Evolutionary conservation across 2,329 filamentous ascomycete genomes (phyloP).

Genomic region (Botryotinia narcissicola): DNA sequence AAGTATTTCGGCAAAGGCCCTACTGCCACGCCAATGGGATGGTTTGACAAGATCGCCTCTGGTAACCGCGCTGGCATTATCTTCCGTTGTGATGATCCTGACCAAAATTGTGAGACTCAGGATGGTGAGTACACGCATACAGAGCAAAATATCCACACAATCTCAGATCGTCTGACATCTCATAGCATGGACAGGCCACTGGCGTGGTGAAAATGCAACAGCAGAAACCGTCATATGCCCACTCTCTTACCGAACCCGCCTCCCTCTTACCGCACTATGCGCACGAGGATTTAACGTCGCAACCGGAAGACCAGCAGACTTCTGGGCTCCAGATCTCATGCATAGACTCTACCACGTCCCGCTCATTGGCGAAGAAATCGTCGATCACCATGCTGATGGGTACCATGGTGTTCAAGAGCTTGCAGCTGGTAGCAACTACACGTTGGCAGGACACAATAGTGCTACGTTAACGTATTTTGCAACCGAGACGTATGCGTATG

Average conservation of each 20-base stretch:
- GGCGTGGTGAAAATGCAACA: background rate
- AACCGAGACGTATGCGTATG: constrained; percentile 63
- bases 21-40: constrained; percentile 3
- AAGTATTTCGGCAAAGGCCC: background rate
- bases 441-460: constrained; percentile 54
- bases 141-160: background rate
- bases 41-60: constrained; percentile 4
- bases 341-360: constrained; percentile 66
- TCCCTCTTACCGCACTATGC: background rate
- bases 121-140: background rate
- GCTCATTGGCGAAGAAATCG: constrained; percentile 54
- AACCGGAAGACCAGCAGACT: background rate
- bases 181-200: constrained; percentile 6
- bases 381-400: constrained; percentile 61
- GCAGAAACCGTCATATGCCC: background rate
- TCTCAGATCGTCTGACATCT: background rate
- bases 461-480: constrained; percentile 67
- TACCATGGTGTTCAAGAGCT: constrained; percentile 55
- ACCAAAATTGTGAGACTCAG: background rate
- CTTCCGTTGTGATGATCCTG: constrained; percentile 2
- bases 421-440: constrained; percentile 47
- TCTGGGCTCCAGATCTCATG: constrained; percentile 51
- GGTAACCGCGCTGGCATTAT: background rate
- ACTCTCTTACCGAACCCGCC: background rate
- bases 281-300: background rate